Conservation (phyloP, 371 early-diverging fungal genomes). For the Rhizopus stolonifer region DNA sequence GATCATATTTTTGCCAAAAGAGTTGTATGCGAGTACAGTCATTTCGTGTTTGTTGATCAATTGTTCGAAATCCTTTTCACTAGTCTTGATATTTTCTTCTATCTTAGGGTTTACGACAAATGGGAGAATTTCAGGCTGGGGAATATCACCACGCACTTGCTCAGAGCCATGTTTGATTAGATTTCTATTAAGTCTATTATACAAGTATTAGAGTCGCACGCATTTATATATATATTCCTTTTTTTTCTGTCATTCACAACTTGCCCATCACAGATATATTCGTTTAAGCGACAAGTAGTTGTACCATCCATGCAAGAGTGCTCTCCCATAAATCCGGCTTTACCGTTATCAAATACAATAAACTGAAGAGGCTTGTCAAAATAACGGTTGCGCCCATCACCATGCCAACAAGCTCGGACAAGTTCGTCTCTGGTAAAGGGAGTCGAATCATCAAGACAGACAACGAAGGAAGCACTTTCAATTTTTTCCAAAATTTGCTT, state of each 20-base stretch:
- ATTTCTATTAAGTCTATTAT: constrained; percentile 33
- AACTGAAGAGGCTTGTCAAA: constrained; percentile 94
- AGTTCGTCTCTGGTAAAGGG: constrained; percentile 87
- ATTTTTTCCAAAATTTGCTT: constrained; percentile 72
- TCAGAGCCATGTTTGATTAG: constrained; percentile 64
- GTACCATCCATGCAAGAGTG: constrained; percentile 98
- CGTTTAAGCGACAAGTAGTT: constrained; percentile 79
- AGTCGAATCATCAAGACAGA: constrained; percentile 83
- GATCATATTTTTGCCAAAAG: constrained; percentile 90
- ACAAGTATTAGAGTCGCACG: background rate
- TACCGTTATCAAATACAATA: constrained; percentile 94
- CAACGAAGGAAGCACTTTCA: constrained; percentile 80
- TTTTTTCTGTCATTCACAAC: background rate
- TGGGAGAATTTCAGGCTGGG: constrained; percentile 63
- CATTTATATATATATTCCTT: background rate
- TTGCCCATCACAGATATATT: constrained; percentile 59
- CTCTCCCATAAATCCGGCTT: constrained; percentile 94
- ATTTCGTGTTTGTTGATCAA: constrained; percentile 78
- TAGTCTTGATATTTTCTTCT: constrained; percentile 54
- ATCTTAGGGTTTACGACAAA: constrained; percentile 66
- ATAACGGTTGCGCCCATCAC: constrained; percentile 92
- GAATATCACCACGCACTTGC: constrained; percentile 51
- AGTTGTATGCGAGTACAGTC: constrained; percentile 75
- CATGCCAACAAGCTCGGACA: constrained; percentile 86
- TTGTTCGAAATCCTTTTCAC: constrained; percentile 70